Evolutionary conservation across 208 protist genomes (phyloP), one percentile per base, ranked within the genome.

Genomic region (Acanthamoeba sp.): DNA sequence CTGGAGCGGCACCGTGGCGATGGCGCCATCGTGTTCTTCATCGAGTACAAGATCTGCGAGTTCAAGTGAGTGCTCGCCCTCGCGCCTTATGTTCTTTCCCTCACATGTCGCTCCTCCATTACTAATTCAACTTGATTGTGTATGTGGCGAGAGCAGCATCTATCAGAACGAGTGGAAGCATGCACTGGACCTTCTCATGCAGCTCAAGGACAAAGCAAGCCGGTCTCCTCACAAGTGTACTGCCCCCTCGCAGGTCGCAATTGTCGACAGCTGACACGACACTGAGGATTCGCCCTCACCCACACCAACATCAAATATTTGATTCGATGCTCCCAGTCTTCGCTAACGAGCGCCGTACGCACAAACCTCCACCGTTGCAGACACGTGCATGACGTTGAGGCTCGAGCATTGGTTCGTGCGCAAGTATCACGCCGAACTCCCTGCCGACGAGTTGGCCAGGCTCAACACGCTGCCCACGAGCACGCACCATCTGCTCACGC

Each of bases 351-450:
- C 55, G 55, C 55, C 55, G 22, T 62, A 22, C 55, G 55, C 55
- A 62, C n/a, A n/a, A n/a, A n/a, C n/a, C n/a, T n/a, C n/a, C n/a
- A n/a, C n/a, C n/a, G 10, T 6, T 71, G 62, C 62, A 78, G 66
- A 78, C 32, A 0, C 40, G 66, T 78, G 66, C n/a, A 78, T 78
- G 66, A 32, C 66, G 34, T 20, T 78, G 36, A 20, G 66, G 36
- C 66, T 78, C 66, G 66, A 78, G 66, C 66, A 78, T 32, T 78
- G 66, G 66, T 78, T 45, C 36, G 66, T 78, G 27, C 66, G 66
- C 66, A 78, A 78, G 66, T 78, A 78, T 38, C 29, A 78, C 10
- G n/a, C 10, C 29, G 66, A 52, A 20, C 36, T 78, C 10, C 18
- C 34, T 5, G 16, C 16, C 0, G 20, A 12, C 16, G 2, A 27